Base-by-base conservation (phyloP, 352 stramenopile species). In the Pythium rishiriense region DNA sequence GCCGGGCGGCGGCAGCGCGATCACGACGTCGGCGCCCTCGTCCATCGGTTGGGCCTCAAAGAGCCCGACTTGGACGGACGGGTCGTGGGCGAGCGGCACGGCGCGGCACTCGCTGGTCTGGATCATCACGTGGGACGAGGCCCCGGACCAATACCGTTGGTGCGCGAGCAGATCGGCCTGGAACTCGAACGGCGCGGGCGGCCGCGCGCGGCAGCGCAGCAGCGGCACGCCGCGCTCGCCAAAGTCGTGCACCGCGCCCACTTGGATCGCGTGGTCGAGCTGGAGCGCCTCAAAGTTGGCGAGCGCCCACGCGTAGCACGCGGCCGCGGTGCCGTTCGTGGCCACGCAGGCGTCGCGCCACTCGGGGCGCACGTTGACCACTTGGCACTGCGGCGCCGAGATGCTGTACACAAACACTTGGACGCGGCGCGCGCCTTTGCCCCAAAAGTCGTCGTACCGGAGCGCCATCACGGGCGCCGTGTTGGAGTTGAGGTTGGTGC, bases 111-210 rank as follows among this genome's bases (percentile, higher is more conserved):
- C 71, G 45, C 79, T 88, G 10, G 62, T 84, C 28, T 85, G 74
- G 19, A 88, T 69, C 51, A 83, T 64, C 2, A 85, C 50, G 52
- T 81, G 69, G 54, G 76, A 79, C 21, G 61, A 74, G 0, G 71
- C 76, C 1, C 79, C 79, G 0, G 75, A 64, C 79, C 77, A 88
- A 48, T 73, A 85, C 1, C 66, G 69, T 59, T 85, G 71, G 11
- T 79, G 66, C 19, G 79, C 68, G 73, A 88, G 70, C 45, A 87
- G 55, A 57, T 88, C 77, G 5, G 79, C 84, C 12, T 85, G 74
- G 61, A 79, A 88, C 24, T 65, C 52, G 64, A 88, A 85, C 2
- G 60, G 39, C 1, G 28, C 37, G 8, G 64, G 43, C 0, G 79
- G 74, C 21, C 79, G 74, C 5, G 72, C 75, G 19, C 62, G 50